These are phyloP conservation scores for Exophiala sp. DNA, from an alignment of 2,329 filamentous ascomycete genomes.

Conservation along the genomic window DNA sequence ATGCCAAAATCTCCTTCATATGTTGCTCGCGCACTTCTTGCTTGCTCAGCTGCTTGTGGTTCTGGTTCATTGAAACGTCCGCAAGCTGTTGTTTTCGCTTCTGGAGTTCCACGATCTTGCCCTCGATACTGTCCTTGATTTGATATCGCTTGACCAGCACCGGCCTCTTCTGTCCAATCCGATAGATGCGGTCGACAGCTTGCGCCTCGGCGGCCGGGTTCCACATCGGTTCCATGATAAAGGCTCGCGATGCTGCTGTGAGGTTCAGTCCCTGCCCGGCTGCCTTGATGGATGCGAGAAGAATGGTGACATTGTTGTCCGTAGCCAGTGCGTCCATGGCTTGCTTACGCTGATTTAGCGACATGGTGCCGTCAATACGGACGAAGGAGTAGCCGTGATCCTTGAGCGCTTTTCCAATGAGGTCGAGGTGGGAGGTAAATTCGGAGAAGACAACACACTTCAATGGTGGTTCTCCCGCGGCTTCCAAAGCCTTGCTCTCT, in stretches of 20 bases:
- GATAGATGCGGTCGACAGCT: slow-evolving; percentile 87
- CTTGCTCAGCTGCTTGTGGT: slow-evolving; percentile 28
- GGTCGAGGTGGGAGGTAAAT: slow-evolving; percentile 92
- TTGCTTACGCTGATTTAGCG: slow-evolving; percentile 62
- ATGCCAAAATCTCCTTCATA: slow-evolving; percentile 27
- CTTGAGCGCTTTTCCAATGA: slow-evolving; percentile 76
- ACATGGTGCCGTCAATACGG: slow-evolving; percentile 89
- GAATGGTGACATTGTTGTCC: slow-evolving; percentile 64
- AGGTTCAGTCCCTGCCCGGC: slow-evolving; percentile 89
- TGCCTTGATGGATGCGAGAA: slow-evolving; percentile 86
- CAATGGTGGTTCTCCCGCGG: slow-evolving; percentile 64
- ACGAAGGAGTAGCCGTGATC: slow-evolving; percentile 61
- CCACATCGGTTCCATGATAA: slow-evolving; percentile 97
- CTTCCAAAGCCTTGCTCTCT: slow-evolving; percentile 49
- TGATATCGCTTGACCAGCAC: slow-evolving; percentile 85
- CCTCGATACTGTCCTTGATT: slow-evolving; percentile 86
- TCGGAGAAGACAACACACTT: slow-evolving; percentile 93
- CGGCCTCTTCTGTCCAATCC: slow-evolving; percentile 79
- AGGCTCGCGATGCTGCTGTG: slow-evolving; percentile 77
- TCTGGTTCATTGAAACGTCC: slow-evolving; percentile 73
- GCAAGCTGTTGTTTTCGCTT: slow-evolving; percentile 89
- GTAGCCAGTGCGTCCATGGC: slow-evolving; percentile 74
- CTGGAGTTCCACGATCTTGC: slow-evolving; percentile 85
- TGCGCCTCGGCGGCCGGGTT: slow-evolving; percentile 94
- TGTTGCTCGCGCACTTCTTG: slow-evolving; percentile 27